phyloP scores from a whole-genome alignment of 495 filamentous ascomycete species.

The Saxispiralis lemnorum region DNA sequence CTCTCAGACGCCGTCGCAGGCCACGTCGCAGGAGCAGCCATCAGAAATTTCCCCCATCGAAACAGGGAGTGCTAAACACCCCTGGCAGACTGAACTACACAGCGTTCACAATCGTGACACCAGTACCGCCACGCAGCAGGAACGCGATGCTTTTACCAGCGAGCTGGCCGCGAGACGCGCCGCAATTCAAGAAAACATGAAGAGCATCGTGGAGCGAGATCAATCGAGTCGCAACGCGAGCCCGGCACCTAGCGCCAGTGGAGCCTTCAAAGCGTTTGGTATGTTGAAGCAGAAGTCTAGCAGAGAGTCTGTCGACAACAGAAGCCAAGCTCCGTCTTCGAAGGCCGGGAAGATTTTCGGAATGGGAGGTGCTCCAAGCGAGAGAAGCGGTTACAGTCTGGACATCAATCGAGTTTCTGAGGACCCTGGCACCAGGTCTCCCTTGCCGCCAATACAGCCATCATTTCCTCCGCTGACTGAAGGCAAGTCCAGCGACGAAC shows the following conservation, averaged over 20 bases:
- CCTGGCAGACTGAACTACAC: slow-evolving; percentile 27
- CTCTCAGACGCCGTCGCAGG: slow-evolving; percentile 13
- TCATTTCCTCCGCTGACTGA: slow-evolving; percentile 23
- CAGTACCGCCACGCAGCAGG: slow-evolving; percentile 44
- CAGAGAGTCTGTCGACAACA: slow-evolving; percentile 36
- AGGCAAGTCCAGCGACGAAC: slow-evolving; percentile 5
- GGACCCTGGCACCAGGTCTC: slow-evolving; percentile 5
- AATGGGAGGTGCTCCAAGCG: slow-evolving; percentile 30
- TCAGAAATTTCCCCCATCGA: slow-evolving; percentile 11
- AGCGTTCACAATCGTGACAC: slow-evolving; percentile 32
- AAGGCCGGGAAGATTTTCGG: slow-evolving; percentile 62
- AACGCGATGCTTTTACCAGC: slow-evolving; percentile 59
- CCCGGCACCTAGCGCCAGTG: slow-evolving; percentile 32
- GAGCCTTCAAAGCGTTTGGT: slow-evolving; percentile 42
- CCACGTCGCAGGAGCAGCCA: neutral
- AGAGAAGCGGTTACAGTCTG: slow-evolving; percentile 11
- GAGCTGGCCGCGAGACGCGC: slow-evolving; percentile 63
- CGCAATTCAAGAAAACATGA: slow-evolving; percentile 65
- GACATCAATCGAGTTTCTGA: slow-evolving; percentile 6
- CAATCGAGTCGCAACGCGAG: slow-evolving; percentile 21
- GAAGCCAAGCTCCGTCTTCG: slow-evolving; percentile 25
- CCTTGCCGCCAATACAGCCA: slow-evolving; percentile 4
- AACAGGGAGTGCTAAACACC: slow-evolving; percentile 16
- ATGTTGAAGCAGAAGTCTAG: slow-evolving; percentile 52
- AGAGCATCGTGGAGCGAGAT: slow-evolving; percentile 51